A percentile compares a stretch with the other conserved stretches of the same genome.
These are phyloP conservation scores for Pestalotiopsis sp. DNA, from an alignment of 2,329 filamentous ascomycete species.

Conservation along the genomic window DNA sequence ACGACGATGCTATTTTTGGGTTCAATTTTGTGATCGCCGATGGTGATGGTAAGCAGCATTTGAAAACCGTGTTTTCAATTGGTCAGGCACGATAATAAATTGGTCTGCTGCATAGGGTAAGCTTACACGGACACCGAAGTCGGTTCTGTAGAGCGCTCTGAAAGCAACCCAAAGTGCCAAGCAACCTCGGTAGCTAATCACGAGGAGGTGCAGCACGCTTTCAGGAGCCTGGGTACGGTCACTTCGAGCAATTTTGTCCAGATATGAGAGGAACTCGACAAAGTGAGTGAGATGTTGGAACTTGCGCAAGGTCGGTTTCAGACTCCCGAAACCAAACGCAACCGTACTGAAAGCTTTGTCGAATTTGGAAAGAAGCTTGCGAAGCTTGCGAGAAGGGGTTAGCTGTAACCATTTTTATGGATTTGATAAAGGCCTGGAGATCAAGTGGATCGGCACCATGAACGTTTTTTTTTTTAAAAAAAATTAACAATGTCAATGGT, in stretches of 20 bases:
- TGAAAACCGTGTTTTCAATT: too few species aligned
- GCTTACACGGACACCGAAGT: too few species aligned
- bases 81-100: too few species aligned
- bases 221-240: not conserved
- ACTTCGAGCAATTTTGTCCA: not conserved
- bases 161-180: too few species aligned
- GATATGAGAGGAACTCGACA: not conserved
- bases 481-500: too few species aligned
- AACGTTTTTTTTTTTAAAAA: too few species aligned
- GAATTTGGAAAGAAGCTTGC: not conserved
- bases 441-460: not conserved
- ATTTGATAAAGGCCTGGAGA: not conserved
- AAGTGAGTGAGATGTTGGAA: not conserved
- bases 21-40: too few species aligned
- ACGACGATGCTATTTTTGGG: not conserved
- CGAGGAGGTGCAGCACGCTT: not conserved
- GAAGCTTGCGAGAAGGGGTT: not conserved
- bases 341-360: not conserved
- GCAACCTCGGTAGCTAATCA: not conserved
- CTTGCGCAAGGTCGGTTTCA: not conserved
- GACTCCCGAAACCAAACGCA: not conserved
- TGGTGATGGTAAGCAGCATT: too few species aligned
- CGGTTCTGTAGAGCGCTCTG: too few species aligned
- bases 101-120: too few species aligned
- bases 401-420: not conserved